phyloP scores from a whole-genome alignment of 2,329 filamentous ascomycete species.

The Cercospora janseana region DNA sequence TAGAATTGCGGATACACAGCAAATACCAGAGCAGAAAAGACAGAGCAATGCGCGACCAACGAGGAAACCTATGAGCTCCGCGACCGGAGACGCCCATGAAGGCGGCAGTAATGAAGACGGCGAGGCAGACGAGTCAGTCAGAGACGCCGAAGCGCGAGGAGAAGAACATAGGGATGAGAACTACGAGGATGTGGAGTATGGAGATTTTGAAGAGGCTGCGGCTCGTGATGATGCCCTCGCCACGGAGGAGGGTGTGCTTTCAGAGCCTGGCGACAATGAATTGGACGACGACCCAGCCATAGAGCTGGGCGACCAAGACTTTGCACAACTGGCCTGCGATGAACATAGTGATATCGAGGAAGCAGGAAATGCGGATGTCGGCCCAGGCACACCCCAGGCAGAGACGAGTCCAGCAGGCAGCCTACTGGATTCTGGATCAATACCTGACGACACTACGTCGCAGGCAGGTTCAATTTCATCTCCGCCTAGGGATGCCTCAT shows the following conservation, averaged over 20 bases:
- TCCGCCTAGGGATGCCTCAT: constrained; percentile 71
- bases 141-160: constrained; percentile 29
- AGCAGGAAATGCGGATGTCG: constrained; percentile 22
- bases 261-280: constrained; percentile 8
- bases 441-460: constrained; percentile 81
- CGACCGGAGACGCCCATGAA: constrained; percentile 60
- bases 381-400: constrained; percentile 26
- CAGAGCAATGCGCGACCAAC: constrained; percentile 54
- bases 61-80: constrained; percentile 66
- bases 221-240: constrained; percentile 15
- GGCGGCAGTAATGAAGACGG: constrained; percentile 58
- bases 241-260: constrained; percentile 21
- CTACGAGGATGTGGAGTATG: constrained; percentile 17
- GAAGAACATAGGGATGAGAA: constrained; percentile 22
- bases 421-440: constrained; percentile 68
- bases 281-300: constrained; percentile 19
- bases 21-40: background rate
- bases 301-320: constrained; percentile 27
- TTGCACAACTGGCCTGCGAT: constrained; percentile 23
- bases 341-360: constrained; percentile 13
- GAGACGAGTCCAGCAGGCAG: constrained; percentile 53
- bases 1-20: background rate
- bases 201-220: constrained; percentile 21
- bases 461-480: constrained; percentile 62
- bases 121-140: constrained; percentile 39